A percentile compares a stretch with the other conserved stretches of the same genome.
These are phyloP conservation scores for Mortierella sp. DNA, from an alignment of 371 early-diverging fungal genomes.

Conservation along the genomic window DNA sequence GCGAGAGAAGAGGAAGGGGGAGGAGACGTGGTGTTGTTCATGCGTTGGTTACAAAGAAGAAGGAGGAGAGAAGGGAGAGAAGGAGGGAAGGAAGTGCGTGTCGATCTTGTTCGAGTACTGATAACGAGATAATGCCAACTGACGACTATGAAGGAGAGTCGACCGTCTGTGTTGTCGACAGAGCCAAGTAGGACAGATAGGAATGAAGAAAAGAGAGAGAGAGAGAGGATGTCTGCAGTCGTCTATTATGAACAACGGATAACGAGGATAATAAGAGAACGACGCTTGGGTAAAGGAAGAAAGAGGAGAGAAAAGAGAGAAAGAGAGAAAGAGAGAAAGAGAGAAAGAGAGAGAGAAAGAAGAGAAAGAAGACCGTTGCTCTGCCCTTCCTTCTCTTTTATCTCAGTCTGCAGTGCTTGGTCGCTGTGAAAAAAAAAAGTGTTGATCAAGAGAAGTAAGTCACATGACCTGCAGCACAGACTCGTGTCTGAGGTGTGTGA, in stretches of 20 bases:
- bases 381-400: too few species aligned
- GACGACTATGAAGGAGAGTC: not conserved
- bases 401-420: too few species aligned
- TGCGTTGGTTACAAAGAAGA: slow-evolving; percentile 16
- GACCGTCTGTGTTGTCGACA: not conserved
- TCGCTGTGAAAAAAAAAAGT: too few species aligned
- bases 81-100: not conserved
- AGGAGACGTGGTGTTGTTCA: slow-evolving; percentile 36
- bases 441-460: too few species aligned
- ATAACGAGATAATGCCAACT: not conserved
- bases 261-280: not conserved
- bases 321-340: not conserved
- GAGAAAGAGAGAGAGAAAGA: not conserved
- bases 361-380: too few species aligned
- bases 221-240: not conserved
- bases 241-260: not conserved
- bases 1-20: not conserved
- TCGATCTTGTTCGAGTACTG: not conserved
- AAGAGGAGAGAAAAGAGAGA: not conserved
- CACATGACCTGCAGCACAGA: too few species aligned
- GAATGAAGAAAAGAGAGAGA: not conserved
- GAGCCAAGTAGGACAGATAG: not conserved
- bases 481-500: not conserved
- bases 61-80: not conserved
- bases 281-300: not conserved